Base-by-base conservation (phyloP, 2,329 filamentous ascomycete genomes). In the Ceratocystis colombiana region DNA sequence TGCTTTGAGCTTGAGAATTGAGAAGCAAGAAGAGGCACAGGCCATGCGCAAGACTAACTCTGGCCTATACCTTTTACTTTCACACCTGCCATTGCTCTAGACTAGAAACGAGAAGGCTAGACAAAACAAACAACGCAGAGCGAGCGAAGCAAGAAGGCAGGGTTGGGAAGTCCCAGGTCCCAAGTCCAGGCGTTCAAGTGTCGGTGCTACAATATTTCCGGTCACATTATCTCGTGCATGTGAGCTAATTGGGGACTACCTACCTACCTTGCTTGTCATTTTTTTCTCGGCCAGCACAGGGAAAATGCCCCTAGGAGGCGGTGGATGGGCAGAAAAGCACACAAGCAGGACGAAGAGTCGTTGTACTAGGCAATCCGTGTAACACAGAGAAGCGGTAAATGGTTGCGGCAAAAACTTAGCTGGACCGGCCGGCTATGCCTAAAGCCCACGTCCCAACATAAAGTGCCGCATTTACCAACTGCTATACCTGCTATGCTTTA, bases 331-430 rank as follows among this genome's bases (percentile, higher is more conserved):
- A 28, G 53, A 57, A 33, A 57, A 57, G 8, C 3, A 15, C 53
- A 17, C 22, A 28, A 30, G 22, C 25, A 57, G 28, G 53, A 57
- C 53, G n/a, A 57, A 57, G 53, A 57, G 53, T 33, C 25, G 25
- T 20, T 20, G 12, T 57, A 57, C 53, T 15, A 15, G 53, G 22
- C 28, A 15, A 30, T 30, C 53, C 53, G 53, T 57, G 53, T 57
- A 57, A 57, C 53, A 57, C 53, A 57, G 53, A 57, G 22, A 22
- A 57, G 28, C 53, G 53, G 53, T 28, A 57, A n/a, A 57, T 33
- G 28, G 28, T 25, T 30, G 5, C 53, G 53, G 53, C 25, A 57
- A 57, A 57, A 30, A 20, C 5, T 41, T 41, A 15, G n/a, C 53
- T 25, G 50, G 1, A 6, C 53, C 30, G 17, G 53, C 25, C 25